Conservation (phyloP, 2,329 filamentous ascomycete species). For the Colletotrichum horii region DNA sequence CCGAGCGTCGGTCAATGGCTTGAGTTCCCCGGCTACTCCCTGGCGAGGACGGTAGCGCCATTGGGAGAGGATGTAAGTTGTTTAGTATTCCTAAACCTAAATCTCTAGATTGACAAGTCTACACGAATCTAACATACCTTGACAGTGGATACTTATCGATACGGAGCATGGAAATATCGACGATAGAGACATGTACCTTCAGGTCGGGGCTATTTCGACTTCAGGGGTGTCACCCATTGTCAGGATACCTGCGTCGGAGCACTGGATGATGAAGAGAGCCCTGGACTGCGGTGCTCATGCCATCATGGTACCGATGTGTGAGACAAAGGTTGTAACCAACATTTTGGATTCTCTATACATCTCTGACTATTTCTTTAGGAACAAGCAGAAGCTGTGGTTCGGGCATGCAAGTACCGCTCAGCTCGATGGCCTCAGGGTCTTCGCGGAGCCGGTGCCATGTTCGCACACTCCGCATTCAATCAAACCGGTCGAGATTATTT, state of each 20-base stretch:
- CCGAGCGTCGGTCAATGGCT: slow-evolving; percentile 36
- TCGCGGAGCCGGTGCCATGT: slow-evolving; percentile 34
- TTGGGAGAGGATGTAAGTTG: slow-evolving; percentile 34
- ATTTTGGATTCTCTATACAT: background rate
- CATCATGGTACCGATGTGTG: slow-evolving; percentile 46
- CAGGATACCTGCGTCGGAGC: background rate
- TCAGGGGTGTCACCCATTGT: background rate
- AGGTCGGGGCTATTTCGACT: background rate
- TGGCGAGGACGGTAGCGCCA: slow-evolving; percentile 32
- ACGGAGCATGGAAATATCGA: background rate
- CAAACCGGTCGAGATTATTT: slow-evolving; percentile 46
- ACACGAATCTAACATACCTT: background rate
- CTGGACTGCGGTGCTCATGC: slow-evolving; percentile 55
- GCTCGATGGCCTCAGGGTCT: slow-evolving; percentile 25
- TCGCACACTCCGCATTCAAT: slow-evolving; percentile 29
- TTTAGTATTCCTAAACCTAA: background rate
- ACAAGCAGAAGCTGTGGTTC: slow-evolving; percentile 29
- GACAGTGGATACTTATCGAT: background rate
- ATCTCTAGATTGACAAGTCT: background rate
- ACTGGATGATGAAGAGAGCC: slow-evolving; percentile 33
- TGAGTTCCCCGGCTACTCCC: slow-evolving; percentile 34
- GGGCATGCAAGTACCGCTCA: slow-evolving; percentile 31
- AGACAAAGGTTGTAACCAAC: background rate
- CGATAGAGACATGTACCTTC: background rate
- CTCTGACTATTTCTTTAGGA: slow-evolving; percentile 8